A percentile compares a stretch with the other conserved stretches of the same genome.
Conservation (phyloP, 1,284 basidiomycete genomes). For the Trametes sp. region DNA sequence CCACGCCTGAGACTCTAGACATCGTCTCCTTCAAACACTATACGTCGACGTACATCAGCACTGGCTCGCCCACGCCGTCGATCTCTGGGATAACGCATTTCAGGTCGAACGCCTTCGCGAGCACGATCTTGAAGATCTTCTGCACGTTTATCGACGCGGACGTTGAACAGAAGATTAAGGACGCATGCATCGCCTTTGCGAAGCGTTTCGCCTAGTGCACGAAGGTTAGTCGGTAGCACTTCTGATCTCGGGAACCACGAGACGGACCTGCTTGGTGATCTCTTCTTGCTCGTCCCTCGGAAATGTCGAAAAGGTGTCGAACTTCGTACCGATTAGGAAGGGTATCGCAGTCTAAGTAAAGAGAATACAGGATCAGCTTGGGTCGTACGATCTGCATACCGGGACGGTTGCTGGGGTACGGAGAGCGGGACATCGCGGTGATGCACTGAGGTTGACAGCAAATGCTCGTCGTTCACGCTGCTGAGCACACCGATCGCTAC, state of each 20-base stretch:
- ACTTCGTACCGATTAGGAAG: slow-evolving; percentile 97
- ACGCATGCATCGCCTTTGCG: slow-evolving; percentile 98
- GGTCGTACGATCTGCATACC: no score
- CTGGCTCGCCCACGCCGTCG: slow-evolving; percentile 91
- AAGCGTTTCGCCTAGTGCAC: slow-evolving; percentile 85
- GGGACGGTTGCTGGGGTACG: neutral
- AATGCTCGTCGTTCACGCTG: neutral
- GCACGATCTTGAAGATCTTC: slow-evolving; percentile 98
- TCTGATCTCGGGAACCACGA: slow-evolving; percentile 13
- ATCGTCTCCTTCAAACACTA: slow-evolving; percentile 42
- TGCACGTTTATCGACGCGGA: slow-evolving; percentile 98
- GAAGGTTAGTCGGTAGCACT: slow-evolving; percentile 15
- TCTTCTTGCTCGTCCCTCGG: slow-evolving; percentile 98
- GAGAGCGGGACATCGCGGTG: no score
- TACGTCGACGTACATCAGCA: slow-evolving; percentile 92
- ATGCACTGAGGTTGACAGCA: no score
- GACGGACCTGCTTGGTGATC: slow-evolving; percentile 90
- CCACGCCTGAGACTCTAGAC: slow-evolving; percentile 25
- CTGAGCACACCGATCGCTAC: neutral
- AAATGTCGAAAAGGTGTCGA: slow-evolving; percentile 96
- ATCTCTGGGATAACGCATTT: slow-evolving; percentile 98
- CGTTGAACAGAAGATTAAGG: slow-evolving; percentile 97
- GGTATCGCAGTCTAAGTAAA: slow-evolving; percentile 86
- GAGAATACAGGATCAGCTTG: neutral
- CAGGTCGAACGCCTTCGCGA: slow-evolving; percentile 88